Conservation (phyloP, 805 yeast species). For the Candida coleopterorum region DNA sequence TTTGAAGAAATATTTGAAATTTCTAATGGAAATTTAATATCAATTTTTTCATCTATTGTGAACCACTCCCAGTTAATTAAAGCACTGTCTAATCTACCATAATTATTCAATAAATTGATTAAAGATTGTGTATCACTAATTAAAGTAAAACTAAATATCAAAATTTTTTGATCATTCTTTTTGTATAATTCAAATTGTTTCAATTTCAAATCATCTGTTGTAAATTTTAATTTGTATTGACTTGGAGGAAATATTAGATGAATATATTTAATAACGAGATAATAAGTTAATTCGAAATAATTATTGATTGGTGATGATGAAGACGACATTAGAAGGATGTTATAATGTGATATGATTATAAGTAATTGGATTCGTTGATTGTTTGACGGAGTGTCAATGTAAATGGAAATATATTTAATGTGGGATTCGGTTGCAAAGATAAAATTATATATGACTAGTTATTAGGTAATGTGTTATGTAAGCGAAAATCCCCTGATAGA, state of each 20-base stretch:
- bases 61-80: constrained; percentile 20
- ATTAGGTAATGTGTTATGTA: no score
- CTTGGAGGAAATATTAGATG: constrained; percentile 11
- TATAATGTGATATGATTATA: no score
- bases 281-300: constrained; percentile 19
- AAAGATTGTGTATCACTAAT: constrained; percentile 8
- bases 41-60: constrained; percentile 8
- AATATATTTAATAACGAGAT: constrained; percentile 18
- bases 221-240: constrained; percentile 7
- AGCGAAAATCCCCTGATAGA: no score
- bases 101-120: constrained; percentile 8
- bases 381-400: no score
- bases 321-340: background rate
- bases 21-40: constrained; percentile 19
- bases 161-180: constrained; percentile 2
- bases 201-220: constrained; percentile 7
- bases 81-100: constrained; percentile 16
- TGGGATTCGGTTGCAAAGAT: no score
- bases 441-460: no score
- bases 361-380: no score
- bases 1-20: constrained; percentile 16
- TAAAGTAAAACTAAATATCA: constrained; percentile 10
- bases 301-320: constrained; percentile 8
- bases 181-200: constrained; percentile 12
- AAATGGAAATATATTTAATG: no score